Conservation (phyloP, 2,329 filamentous ascomycete genomes). For the Neofusicoccum laricinum region DNA sequence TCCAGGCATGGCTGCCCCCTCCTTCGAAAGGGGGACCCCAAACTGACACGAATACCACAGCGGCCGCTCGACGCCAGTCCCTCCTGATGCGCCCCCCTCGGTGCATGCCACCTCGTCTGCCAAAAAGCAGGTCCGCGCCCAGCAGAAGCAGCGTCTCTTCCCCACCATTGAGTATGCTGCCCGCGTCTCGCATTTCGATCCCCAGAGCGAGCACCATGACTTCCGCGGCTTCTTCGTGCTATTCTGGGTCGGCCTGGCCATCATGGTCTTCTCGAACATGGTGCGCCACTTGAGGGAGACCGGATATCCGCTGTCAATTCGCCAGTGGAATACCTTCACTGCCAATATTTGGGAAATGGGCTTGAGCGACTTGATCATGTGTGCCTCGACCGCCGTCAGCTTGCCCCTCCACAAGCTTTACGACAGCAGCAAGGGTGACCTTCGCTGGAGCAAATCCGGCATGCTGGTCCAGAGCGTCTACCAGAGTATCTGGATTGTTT, state of each 20-base stretch:
- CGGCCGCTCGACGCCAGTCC: conserved; percentile 77
- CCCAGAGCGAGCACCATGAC: conserved; percentile 84
- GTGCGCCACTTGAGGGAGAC: conserved; percentile 92
- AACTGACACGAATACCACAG: conserved; percentile 43
- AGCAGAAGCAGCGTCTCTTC: conserved; percentile 81
- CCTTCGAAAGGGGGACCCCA: neutral
- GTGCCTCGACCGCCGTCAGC: conserved; percentile 67
- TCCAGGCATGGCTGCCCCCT: conserved; percentile 29
- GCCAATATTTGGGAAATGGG: conserved; percentile 86
- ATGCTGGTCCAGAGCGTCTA: conserved; percentile 79
- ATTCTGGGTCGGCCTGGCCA: conserved; percentile 95
- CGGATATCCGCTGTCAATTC: conserved; percentile 76
- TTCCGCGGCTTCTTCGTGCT: conserved; percentile 97
- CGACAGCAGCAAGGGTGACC: conserved; percentile 52
- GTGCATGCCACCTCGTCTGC: conserved; percentile 80
- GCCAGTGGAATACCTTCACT: conserved; percentile 86
- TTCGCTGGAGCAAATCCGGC: conserved; percentile 76
- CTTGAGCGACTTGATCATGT: conserved; percentile 82
- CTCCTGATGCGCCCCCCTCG: conserved; percentile 89
- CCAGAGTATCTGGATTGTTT: conserved; percentile 71
- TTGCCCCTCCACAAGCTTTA: conserved; percentile 71
- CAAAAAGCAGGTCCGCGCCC: conserved; percentile 76
- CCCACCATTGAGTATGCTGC: conserved; percentile 89
- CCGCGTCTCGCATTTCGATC: conserved; percentile 93
- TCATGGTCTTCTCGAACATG: conserved; percentile 96